phyloP scores from a whole-genome alignment of 2,329 filamentous ascomycete species.

The Claviceps sp. region DNA sequence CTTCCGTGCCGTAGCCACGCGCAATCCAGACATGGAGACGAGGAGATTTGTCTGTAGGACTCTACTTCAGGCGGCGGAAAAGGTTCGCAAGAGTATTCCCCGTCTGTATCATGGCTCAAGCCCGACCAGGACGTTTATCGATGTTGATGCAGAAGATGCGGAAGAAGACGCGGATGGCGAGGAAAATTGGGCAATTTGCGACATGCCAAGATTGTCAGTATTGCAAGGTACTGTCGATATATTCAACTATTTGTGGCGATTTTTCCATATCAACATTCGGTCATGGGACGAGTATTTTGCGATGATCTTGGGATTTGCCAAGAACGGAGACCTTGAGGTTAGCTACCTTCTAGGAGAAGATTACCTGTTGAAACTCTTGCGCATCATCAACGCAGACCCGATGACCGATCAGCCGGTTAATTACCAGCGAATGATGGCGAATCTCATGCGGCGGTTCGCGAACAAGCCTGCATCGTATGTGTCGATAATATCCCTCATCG shows the following conservation, averaged over 20 bases:
- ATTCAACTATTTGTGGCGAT: slow-evolving; percentile 44
- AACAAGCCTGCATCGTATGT: slow-evolving; percentile 41
- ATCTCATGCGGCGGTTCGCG: slow-evolving; percentile 35
- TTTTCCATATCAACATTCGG: slow-evolving; percentile 46
- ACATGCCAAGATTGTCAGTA: slow-evolving; percentile 1
- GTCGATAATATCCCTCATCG: slow-evolving; percentile 36
- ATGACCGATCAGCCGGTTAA: slow-evolving; percentile 36
- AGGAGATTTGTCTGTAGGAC: slow-evolving; percentile 37
- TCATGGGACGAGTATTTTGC: slow-evolving; percentile 69
- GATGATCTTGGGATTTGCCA: slow-evolving; percentile 52
- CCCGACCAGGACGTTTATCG: slow-evolving; percentile 2
- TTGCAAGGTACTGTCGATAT: slow-evolving; percentile 28
- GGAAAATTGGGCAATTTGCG: slow-evolving; percentile 13
- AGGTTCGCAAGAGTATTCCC: slow-evolving; percentile 35
- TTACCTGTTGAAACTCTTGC: slow-evolving; percentile 44
- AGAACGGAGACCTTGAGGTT: slow-evolving; percentile 45
- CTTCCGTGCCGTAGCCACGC: slow-evolving; percentile 52
- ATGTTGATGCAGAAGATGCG: slow-evolving; percentile 6
- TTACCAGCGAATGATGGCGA: slow-evolving; percentile 40
- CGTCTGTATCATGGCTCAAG: slow-evolving; percentile 28
- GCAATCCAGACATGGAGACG: slow-evolving; percentile 42
- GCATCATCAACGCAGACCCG: slow-evolving; percentile 48
- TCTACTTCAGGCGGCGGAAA: slow-evolving; percentile 37
- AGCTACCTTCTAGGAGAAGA: slow-evolving; percentile 44
- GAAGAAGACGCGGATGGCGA: slow-evolving; percentile 18